A percentile compares a stretch with the other conserved stretches of the same genome.
These are phyloP conservation scores for Creolimax fragrantissima DNA, from an alignment of 78 protist species.

Conservation along the genomic window DNA sequence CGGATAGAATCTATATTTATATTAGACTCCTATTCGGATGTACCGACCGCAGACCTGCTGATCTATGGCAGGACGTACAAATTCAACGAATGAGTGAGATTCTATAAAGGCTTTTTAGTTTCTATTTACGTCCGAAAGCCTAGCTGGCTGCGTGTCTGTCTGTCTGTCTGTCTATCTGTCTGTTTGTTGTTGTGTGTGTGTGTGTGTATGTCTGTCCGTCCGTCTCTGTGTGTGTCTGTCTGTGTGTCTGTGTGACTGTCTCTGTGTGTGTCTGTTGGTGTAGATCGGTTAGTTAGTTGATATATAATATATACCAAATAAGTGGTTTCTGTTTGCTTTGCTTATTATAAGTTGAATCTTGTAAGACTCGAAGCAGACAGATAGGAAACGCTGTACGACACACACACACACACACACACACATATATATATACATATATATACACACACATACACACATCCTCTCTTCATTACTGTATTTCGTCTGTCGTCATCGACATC, in stretches of 20 bases:
- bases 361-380: too few relatives aligned
- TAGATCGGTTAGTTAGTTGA: background rate
- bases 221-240: background rate
- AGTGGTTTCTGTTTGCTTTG: too few relatives aligned
- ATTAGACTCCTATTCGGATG: background rate
- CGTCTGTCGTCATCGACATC: too few relatives aligned
- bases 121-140: background rate
- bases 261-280: background rate
- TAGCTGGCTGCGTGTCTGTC: background rate
- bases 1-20: background rate
- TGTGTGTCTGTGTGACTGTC: background rate
- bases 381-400: too few relatives aligned
- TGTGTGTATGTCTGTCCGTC: background rate
- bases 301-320: background rate
- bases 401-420: too few relatives aligned
- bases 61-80: too few relatives aligned
- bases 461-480: too few relatives aligned
- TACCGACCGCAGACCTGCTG: background rate
- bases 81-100: too few relatives aligned
- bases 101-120: too few relatives aligned
- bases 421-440: too few relatives aligned
- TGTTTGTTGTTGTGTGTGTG: background rate
- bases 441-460: too few relatives aligned
- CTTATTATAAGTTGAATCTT: too few relatives aligned
- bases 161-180: background rate